phyloP scores from a whole-genome alignment of 176 grass and related monocot genomes.

The maize (Zea mays) region Zm-B73-REFERENCE-NAM-5.0 NC_050097.1:132342501-132343000 shows the following conservation, averaged over 20 bases:
- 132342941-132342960: neutral
- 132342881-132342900: too few species aligned
- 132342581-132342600: neutral
- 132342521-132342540: too few species aligned
- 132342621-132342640: neutral
- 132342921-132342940: neutral
- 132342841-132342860: neutral
- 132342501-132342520: too few species aligned
- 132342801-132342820: neutral
- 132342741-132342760: neutral
- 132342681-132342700: neutral
- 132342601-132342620: neutral
- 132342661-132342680: neutral
- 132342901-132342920: neutral
- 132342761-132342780: neutral
- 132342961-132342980: neutral
- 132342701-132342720: neutral
- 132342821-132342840: neutral
- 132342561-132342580: too few species aligned
- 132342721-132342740: neutral
- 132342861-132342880: too few species aligned
- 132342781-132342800: neutral
- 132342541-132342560: too few species aligned
- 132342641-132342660: neutral
- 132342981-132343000: neutral